Base-by-base conservation (phyloP, 768 basidiomycete genomes). In the Lactarius deliciosus region DNA sequence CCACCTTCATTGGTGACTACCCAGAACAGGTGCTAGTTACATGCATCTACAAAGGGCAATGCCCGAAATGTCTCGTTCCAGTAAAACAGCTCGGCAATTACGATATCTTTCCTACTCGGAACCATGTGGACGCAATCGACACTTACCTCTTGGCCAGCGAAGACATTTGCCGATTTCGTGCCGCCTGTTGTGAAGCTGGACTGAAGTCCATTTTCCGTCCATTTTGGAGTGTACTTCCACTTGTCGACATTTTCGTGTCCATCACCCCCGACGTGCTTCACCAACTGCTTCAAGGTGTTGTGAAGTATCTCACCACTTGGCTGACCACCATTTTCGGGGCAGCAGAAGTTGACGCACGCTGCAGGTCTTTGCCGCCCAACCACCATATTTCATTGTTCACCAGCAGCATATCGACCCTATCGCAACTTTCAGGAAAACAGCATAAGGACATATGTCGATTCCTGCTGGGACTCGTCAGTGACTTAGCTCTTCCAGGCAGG, bases 381-480 rank as follows among this genome's bases (percentile, higher is more conserved):
- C 70, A 73, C 41, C 65, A 70, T 22, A 38, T 73, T 1, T 68
- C 66, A 0, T 69, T 64, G 6, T 77, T 77, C 38, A 1, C 53
- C 0, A 70, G 71, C 9, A 75, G 75, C 0, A 72, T 77, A 41
- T 61, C 68, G 0, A 30, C 18, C 0, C 65, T 75, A 1, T 69
- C 68, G 4, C 43, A 63, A 0, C 36, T 75, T 16, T 68, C 73
- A 1, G 75, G 76, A 2, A 41, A 61, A 1, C 75, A 77, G 53
- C 75, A 76, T 59, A 61, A 57, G 9, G 66, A 73, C 9, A 71
- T 74, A 10, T 47, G 45, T n/a, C n/a, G 10, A 8, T 10, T 47
- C 5, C 45, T 47, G n/a, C 10, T 47, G 3, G 45, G 45, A 8
- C 45, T 47, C 1, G 4, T 47, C 8, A 8, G 22, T 5, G n/a